Base-by-base conservation (phyloP, 805 yeast genomes). In the Metschnikowia reukaufii region DNA sequence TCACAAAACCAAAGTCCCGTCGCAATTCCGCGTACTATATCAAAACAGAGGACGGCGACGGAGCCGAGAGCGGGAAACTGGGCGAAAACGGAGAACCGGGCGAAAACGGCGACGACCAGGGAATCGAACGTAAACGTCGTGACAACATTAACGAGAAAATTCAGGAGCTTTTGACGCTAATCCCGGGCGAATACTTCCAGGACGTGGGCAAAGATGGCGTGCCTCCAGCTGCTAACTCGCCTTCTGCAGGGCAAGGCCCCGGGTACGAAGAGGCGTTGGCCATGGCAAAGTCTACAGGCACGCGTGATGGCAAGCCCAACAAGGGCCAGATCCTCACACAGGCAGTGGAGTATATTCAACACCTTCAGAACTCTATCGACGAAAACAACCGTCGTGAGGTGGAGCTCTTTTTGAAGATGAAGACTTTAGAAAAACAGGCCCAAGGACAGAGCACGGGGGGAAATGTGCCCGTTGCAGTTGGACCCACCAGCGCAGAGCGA, bases 221-320 rank as follows among this genome's bases (percentile, higher is more conserved):
- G 13, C 6, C 17, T 25, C 27, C 38, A 21, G 23, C 25, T 9
- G 36, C 16, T 17, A 16, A 13, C 13, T 20, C 6, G 31, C 36
- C 10, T 34, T 6, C 9, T 33, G 20, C 13, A 12, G 36, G 20
- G 16, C n/a, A n/a, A n/a, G n/a, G n/a, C n/a, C n/a, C n/a, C n/a
- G 32, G 31, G 3, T 27, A 35, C 20, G 49, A 49, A 9, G 49
- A 45, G 25, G 40, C 42, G 6, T 39, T 43, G 50, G 44, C 37
- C 27, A 25, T 44, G 39, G 35, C 47, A 25, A 44, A 49, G 44
- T 52, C 54, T 12, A 48, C 58, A 27, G 92, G 92, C 0, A 86
- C 92, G 0, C 85, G 83, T 52, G 92, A 86, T 57, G 94, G 92
- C 2, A 86, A 84, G 55, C 95, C 95, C 0, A 86, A 86, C 59